Base-by-base conservation (phyloP, 352 stramenopile species). In the Phytophthora nicotianae region DNA sequence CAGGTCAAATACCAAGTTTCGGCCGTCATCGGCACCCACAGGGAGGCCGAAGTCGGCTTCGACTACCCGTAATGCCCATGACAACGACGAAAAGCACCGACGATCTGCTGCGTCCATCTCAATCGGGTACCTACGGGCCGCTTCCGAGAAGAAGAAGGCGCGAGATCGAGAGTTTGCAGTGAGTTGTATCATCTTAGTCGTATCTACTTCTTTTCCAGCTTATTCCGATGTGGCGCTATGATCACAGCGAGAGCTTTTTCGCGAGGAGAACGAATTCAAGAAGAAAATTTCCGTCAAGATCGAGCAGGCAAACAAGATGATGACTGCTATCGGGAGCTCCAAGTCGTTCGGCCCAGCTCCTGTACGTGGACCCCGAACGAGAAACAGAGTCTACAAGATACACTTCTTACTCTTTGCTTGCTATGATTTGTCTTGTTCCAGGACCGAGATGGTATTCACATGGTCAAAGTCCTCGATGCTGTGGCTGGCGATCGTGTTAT, bases 231-330 rank as follows among this genome's bases (percentile, higher is more conserved):
- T 11, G 13, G 13, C 11, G 26, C 7, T 24, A 5, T 32, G 6
- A 17, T 61, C 24, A 13, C 24, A 90, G 83, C 68, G 68, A 23
- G 75, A 89, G 17, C 75, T 90, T 11, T 58, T 74, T 26, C 79
- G 81, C 10, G 77, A 90, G 62, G 81, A 92, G 38, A 70, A 43
- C 14, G 83, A 89, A 29, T 88, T 86, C 50, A 79, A 79, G 49
- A 88, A 87, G 68, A 90, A 88, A 57, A 89, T 90, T 49, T 71
- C 69, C 4, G 77, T 83, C 51, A 90, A 92, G 57, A 89, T 90
- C 40, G 83, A 90, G 16, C 83, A 92, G 75, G 81, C 81, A n/a
- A 92, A 92, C 62, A 86, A 88, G 55, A 87, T 90, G 73, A 75
- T 79, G n/a, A 45, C 68, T 3, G 60, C 52, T 20, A 40, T 64